Conservation (phyloP, 1,284 basidiomycete species). For the Ganoderma leucocontextum region DNA sequence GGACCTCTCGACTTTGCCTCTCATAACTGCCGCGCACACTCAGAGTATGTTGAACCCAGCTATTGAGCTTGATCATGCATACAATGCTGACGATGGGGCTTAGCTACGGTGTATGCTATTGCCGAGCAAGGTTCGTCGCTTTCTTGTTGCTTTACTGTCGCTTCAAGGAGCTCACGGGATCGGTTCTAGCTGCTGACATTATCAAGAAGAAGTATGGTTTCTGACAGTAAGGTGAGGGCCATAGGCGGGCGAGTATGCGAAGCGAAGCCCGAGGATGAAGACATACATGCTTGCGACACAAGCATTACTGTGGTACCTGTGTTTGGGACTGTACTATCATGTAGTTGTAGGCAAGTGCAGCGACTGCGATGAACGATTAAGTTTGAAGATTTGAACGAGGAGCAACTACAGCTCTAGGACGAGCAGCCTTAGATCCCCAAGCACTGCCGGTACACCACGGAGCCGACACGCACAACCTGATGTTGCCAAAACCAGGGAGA, state of each 20-base stretch:
- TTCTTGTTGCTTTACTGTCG: neutral
- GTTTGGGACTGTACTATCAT: neutral
- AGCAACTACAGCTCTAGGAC: too few relatives aligned
- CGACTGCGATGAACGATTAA: too few relatives aligned
- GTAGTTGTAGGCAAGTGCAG: too few relatives aligned
- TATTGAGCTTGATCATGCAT: neutral
- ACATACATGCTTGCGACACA: neutral
- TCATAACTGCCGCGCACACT: conserved; percentile 35
- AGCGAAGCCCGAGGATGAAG: neutral
- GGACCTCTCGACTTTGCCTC: conserved; percentile 40
- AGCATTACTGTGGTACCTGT: neutral
- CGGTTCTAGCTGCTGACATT: neutral
- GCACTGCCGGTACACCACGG: too few relatives aligned
- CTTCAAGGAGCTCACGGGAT: neutral
- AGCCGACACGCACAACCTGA: too few relatives aligned
- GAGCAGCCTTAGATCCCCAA: too few relatives aligned
- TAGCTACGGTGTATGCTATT: neutral
- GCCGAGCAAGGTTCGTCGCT: conserved; percentile 1
- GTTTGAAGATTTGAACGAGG: too few relatives aligned
- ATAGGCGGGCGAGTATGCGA: neutral
- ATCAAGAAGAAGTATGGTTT: neutral
- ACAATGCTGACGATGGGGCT: neutral
- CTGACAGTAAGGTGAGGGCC: neutral
- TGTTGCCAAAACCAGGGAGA: too few relatives aligned
- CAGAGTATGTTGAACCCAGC: conserved; percentile 23